Percentiles rank a stretch among this genome's conserved stretches.
These are phyloP conservation scores for Pisolithus thermaeus DNA, from an alignment of 1,284 basidiomycete species.

Conservation along the genomic window DNA sequence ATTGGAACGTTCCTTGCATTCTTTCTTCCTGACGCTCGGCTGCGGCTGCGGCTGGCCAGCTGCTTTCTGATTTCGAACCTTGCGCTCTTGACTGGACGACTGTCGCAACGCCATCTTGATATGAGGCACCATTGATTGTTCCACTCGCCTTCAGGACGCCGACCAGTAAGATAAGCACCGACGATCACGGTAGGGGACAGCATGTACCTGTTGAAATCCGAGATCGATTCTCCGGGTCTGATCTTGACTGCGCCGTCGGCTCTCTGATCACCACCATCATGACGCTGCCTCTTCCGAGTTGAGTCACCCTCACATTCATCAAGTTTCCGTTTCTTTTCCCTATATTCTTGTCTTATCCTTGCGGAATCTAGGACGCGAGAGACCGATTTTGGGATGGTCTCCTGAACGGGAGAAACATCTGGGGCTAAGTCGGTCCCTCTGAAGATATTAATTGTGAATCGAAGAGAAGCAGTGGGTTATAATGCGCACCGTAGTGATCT, in stretches of 20 bases:
- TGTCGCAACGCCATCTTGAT: slow-evolving; percentile 56
- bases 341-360: slow-evolving; percentile 49
- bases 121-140: slow-evolving; percentile 58
- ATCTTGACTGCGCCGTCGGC: slow-evolving; percentile 38
- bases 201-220: slow-evolving; percentile 67
- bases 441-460: background rate
- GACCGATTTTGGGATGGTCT: slow-evolving; percentile 63
- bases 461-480: background rate
- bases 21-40: slow-evolving; percentile 12
- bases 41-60: slow-evolving; percentile 16
- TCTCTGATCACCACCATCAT: slow-evolving; percentile 16
- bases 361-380: slow-evolving; percentile 59
- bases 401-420: slow-evolving; percentile 37
- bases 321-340: slow-evolving; percentile 43
- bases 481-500: slow-evolving; percentile 33
- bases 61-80: slow-evolving; percentile 37
- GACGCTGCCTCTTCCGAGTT: slow-evolving; percentile 36
- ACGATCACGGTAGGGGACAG: slow-evolving; percentile 4
- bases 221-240: slow-evolving; percentile 60
- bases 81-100: slow-evolving; percentile 48
- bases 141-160: slow-evolving; percentile 50
- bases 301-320: slow-evolving; percentile 27
- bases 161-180: background rate
- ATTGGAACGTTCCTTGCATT: slow-evolving; percentile 9
- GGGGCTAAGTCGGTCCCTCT: slow-evolving; percentile 49